Evolutionary conservation across 345 rosid genomes (phyloP).

Genomic region (Arabis alpina): DNA sequence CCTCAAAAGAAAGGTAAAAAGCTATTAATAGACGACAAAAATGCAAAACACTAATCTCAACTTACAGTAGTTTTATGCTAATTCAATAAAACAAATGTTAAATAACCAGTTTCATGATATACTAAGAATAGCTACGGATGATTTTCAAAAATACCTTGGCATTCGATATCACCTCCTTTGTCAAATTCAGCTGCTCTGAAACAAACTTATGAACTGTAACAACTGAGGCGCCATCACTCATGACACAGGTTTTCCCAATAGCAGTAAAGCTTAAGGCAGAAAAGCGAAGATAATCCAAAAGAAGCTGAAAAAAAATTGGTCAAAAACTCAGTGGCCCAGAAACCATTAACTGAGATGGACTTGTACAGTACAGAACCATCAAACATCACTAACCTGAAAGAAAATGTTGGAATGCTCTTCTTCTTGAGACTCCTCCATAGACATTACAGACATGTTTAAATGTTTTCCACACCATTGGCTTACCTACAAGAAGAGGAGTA

Average conservation of each 20-base stretch:
- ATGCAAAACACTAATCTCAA: conserved; percentile 27
- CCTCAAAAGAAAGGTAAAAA: conserved; percentile 27
- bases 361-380: neutral
- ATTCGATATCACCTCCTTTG: conserved; percentile 53
- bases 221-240: conserved; percentile 45
- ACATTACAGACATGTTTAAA: conserved; percentile 81
- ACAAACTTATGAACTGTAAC: conserved; percentile 58
- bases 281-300: conserved; percentile 62
- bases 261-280: conserved; percentile 61
- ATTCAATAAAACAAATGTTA: conserved; percentile 5
- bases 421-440: conserved; percentile 82
- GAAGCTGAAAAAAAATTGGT: conserved; percentile 64
- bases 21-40: conserved; percentile 18
- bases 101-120: conserved; percentile 2
- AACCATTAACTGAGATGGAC: conserved; percentile 3
- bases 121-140: neutral
- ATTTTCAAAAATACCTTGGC: conserved; percentile 57
- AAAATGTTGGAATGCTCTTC: conserved; percentile 72
- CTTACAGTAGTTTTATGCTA: neutral
- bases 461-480: conserved; percentile 87
- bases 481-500: conserved; percentile 51
- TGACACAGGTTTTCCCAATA: conserved; percentile 50
- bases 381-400: conserved; percentile 56
- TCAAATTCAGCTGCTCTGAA: conserved; percentile 63
- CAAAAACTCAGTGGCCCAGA: conserved; percentile 12